A percentile compares a stretch with the other conserved stretches of the same genome.
Conservation (phyloP, 2,329 filamentous ascomycete genomes). For the Beauveria rudraprayagi region DNA sequence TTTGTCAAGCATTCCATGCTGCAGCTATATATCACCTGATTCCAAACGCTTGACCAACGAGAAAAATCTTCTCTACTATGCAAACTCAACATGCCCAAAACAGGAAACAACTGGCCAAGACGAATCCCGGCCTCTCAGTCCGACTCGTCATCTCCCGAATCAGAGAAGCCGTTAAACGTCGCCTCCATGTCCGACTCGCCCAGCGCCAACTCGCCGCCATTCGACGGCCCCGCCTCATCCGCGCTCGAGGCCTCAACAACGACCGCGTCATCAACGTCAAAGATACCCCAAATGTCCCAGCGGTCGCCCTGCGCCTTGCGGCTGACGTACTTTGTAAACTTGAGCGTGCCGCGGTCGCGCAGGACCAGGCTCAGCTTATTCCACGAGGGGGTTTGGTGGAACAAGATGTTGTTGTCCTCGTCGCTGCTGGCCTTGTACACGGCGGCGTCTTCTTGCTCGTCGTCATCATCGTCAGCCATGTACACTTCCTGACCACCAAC, state of each 20-base stretch:
- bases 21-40: background rate
- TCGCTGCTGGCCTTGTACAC: slow-evolving; percentile 76
- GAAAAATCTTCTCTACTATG: background rate
- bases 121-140: slow-evolving; percentile 16
- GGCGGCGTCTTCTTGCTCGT: slow-evolving; percentile 72
- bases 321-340: slow-evolving; percentile 96
- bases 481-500: slow-evolving; percentile 81
- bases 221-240: slow-evolving; percentile 17
- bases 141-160: slow-evolving; percentile 30
- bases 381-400: slow-evolving; percentile 63
- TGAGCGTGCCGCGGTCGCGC: slow-evolving; percentile 74
- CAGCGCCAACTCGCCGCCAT: slow-evolving; percentile 24
- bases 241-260: slow-evolving; percentile 26
- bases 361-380: slow-evolving; percentile 88
- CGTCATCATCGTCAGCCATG: slow-evolving; percentile 83
- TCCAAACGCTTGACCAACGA: background rate
- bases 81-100: background rate
- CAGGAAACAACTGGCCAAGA: background rate
- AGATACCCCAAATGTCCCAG: slow-evolving; percentile 80
- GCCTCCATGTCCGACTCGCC: slow-evolving; percentile 41
- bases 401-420: slow-evolving; percentile 62
- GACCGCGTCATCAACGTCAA: slow-evolving; percentile 58
- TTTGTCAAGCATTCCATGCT: background rate
- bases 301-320: slow-evolving; percentile 74
- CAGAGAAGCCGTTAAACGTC: slow-evolving; percentile 52